Evolutionary conservation across 352 stramenopile species (phyloP).

Genomic region (Phytophthora capsici): DNA sequence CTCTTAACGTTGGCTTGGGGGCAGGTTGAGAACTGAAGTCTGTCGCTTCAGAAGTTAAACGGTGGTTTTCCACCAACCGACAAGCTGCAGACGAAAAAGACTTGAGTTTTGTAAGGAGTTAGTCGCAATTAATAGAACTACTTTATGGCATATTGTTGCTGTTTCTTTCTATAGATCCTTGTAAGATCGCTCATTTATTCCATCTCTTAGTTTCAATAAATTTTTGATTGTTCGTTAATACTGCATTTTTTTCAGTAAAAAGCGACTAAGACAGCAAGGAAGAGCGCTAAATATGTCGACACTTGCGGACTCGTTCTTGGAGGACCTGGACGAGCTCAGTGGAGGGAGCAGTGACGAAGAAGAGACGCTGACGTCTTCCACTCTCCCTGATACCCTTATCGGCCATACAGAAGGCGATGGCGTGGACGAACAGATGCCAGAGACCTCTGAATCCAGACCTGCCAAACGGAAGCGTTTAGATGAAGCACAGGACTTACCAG

Average conservation of each 20-base stretch:
- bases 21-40: slow-evolving; percentile 9
- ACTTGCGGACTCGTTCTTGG: slow-evolving; percentile 89
- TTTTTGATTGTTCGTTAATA: not conserved
- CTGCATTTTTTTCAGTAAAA: no score
- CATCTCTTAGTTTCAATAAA: not conserved
- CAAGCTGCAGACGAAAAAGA: slow-evolving; percentile 11
- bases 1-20: slow-evolving; percentile 3
- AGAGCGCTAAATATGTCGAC: slow-evolving; percentile 60
- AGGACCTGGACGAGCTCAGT: slow-evolving; percentile 90
- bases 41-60: slow-evolving; percentile 23
- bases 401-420: slow-evolving; percentile 27
- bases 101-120: slow-evolving; percentile 27
- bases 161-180: slow-evolving; percentile 24
- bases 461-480: slow-evolving; percentile 35
- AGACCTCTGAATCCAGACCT: slow-evolving; percentile 4
- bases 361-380: slow-evolving; percentile 29
- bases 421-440: slow-evolving; percentile 22
- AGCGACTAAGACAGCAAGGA: not conserved
- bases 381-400: slow-evolving; percentile 11
- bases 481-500: slow-evolving; percentile 16
- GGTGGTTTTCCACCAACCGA: slow-evolving; percentile 20
- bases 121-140: not conserved
- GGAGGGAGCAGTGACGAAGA: slow-evolving; percentile 80
- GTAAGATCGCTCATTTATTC: slow-evolving; percentile 14
- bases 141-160: slow-evolving; percentile 4